Evolutionary conservation across 345 rosid genomes (phyloP).

Genomic region (Citrus reticulata): DNA sequence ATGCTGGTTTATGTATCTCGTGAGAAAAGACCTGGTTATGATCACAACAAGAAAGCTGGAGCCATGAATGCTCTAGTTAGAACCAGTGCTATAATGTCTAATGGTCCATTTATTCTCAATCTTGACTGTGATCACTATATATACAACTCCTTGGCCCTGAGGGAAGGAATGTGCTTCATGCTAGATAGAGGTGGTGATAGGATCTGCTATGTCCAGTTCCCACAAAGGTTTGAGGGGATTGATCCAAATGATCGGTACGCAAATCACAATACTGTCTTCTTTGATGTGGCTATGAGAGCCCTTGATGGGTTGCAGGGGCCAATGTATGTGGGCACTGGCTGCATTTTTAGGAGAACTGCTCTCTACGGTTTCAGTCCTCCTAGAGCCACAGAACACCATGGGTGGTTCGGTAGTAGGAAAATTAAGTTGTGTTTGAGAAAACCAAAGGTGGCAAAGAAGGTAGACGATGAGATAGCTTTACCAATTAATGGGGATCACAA

Average conservation of each 20-base stretch:
- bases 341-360: constrained; percentile 61
- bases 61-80: constrained; percentile 67
- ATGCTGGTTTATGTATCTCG: constrained; percentile 64
- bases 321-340: constrained; percentile 64
- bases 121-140: constrained; percentile 71
- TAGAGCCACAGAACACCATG: constrained; percentile 65
- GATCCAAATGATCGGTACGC: constrained; percentile 63
- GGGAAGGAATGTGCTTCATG: constrained; percentile 78
- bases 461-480: constrained; percentile 47
- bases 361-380: constrained; percentile 75
- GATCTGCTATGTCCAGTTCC: constrained; percentile 59
- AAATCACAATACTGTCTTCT: constrained; percentile 62
- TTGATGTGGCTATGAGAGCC: constrained; percentile 68
- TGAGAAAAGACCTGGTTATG: constrained; percentile 61
- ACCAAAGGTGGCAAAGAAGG: constrained; percentile 43
- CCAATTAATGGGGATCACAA: constrained; percentile 38
- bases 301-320: constrained; percentile 65
- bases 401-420: constrained; percentile 67
- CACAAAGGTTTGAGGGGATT: constrained; percentile 67
- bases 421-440: constrained; percentile 53
- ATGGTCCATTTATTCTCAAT: constrained; percentile 63
- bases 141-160: constrained; percentile 49
- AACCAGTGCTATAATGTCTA: constrained; percentile 66
- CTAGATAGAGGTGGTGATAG: constrained; percentile 62
- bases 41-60: constrained; percentile 74